These are phyloP conservation scores for Dactylonectria macrodidyma DNA, from an alignment of 2,329 filamentous ascomycete genomes.

Conservation along the genomic window DNA sequence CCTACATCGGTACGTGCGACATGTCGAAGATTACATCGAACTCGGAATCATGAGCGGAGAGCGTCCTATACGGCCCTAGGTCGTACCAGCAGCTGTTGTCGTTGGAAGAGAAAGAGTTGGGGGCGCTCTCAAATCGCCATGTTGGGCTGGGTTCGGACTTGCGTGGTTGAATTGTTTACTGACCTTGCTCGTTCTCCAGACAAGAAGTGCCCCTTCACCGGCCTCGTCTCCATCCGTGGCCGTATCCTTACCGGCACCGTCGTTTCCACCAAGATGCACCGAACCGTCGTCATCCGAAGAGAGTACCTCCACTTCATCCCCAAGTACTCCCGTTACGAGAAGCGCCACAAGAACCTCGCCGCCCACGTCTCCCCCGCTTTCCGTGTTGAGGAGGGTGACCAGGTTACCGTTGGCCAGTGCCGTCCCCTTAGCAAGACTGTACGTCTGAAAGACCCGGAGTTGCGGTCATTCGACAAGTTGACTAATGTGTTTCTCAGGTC, in stretches of 20 bases:
- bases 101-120: not conserved
- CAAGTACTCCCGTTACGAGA: slow-evolving; percentile 99
- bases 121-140: not conserved
- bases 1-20: slow-evolving; percentile 92
- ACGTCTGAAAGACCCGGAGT: slow-evolving; percentile 61
- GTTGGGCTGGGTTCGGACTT: not conserved
- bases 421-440: slow-evolving; percentile 99
- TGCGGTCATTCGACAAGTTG: not conserved
- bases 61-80: not conserved
- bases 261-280: slow-evolving; percentile 99
- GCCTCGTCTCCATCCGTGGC: slow-evolving; percentile 98
- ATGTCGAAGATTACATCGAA: slow-evolving; percentile 28
- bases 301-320: slow-evolving; percentile 99
- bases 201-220: slow-evolving; percentile 99
- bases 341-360: slow-evolving; percentile 99
- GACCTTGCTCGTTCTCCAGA: slow-evolving; percentile 69
- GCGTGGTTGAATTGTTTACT: slow-evolving; percentile 36
- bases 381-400: slow-evolving; percentile 99
- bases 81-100: not conserved
- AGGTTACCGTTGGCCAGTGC: slow-evolving; percentile 99
- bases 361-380: slow-evolving; percentile 99
- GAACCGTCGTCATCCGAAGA: slow-evolving; percentile 98
- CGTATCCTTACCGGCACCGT: slow-evolving; percentile 99
- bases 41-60: slow-evolving; percentile 23
- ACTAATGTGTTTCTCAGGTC: slow-evolving; percentile 71